Base-by-base conservation (phyloP, 2,329 filamentous ascomycete species). In the Talaromyces sp. region DNA sequence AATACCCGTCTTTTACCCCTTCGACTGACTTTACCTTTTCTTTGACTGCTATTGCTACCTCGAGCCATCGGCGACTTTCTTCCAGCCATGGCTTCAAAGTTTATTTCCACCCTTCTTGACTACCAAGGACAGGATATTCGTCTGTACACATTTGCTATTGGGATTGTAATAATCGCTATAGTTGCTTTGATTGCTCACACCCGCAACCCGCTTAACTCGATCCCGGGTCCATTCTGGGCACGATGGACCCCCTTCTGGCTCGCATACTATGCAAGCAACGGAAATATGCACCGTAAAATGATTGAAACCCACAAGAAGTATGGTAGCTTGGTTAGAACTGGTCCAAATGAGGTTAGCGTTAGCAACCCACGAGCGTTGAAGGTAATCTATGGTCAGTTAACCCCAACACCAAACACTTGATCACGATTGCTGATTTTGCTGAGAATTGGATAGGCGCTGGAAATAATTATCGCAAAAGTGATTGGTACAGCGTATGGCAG, bases 401-500 rank as follows among this genome's bases (percentile, higher is more conserved):
- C 13, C 7, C 36, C 36, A 39, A 5, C 17, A 39, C 36, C 15
- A n/a, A n/a, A 7, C 22, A 7, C 36, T n/a, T 8, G 17, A 39
- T 17, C 6, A n/a, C 7, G 36, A n/a, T n/a, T 39, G 15, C 36
- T 39, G 3, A n/a, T n/a, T 39, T 7, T n/a, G 5, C 8, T 39
- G 36, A 39, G 36, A 4, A 2, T 11, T 19, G 15, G 1, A 30
- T 19, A 69, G 69, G 68, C n/a, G 72, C 77, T 5, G 77, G 77
- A 1, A 72, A 73, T 27, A 73, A 73, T 5, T 81, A 77, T 55
- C 63, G 70, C 3, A 81, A 81, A 62, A 72, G 69, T 1, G 63
- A 69, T 3, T 80, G 74, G 71, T 81, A 81, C 62, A 64, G 61
- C 19, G 72, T 73, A 33, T 77, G 68, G 70, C 75, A 77, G 66